Base-by-base conservation (phyloP, 2,329 filamentous ascomycete species). In the Shiraia sp. region DNA sequence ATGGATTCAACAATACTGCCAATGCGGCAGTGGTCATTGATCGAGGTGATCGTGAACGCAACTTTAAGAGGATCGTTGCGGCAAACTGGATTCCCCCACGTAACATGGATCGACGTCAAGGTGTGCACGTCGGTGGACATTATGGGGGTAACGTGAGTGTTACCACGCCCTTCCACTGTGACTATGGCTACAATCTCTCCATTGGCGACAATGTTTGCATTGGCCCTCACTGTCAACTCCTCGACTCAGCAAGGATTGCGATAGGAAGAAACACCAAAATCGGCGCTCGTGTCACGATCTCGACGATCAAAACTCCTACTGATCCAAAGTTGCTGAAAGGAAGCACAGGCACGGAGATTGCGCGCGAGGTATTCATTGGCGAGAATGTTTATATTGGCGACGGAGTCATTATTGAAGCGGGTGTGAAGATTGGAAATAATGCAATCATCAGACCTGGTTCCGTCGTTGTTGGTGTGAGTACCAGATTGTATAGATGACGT, bases 121-220 rank as follows among this genome's bases (percentile, higher is more conserved):
- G 32, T 12, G 32, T 31, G 13, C 36, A 40, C 28, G 36, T 51
- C 27, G 47, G 51, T 35, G 88, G 81, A 41, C 80, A 76, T 16
- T 80, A 93, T 4, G 89, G 89, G n/a, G 80, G 84, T 12, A 82
- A 86, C 40, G 86, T 88, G 4, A 77, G 85, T 29, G 87, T 99
- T 17, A 90, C 96, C 60, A 83, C 88, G 2, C 92, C 92, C 0
- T 97, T 99, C 68, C 85, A 79, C 32, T 96, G 92, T 66, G 90
- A 96, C 61, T 96, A 96, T 61, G 93, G 93, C 1, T 97, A 96
- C 73, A 97, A 99, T 67, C 87, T 97, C 57, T 80, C 81, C 33
- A 87, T 99, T 53, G 91, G 88, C 10, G 86, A 91, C 55, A 85
- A 93, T 51, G 89, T 95, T 2, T 81, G 85, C 40, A 87, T 99